Evolutionary conservation across 306 rosid species (phyloP).

Genomic region (Cyclanthera cordifolia): DNA sequence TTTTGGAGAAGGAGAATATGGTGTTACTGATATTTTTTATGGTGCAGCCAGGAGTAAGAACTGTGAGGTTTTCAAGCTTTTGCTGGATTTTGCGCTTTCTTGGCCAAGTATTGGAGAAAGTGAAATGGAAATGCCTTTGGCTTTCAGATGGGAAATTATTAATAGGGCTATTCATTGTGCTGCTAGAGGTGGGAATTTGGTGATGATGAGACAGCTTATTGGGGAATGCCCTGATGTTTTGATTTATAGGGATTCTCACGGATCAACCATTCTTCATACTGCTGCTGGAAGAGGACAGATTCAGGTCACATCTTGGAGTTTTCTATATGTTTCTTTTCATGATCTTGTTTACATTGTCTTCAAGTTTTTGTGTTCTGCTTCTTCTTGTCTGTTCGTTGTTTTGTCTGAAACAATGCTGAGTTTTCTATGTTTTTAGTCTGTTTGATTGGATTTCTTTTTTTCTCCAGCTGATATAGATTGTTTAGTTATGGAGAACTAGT

Average conservation of each 20-base stretch:
- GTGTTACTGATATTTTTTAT: slow-evolving; percentile 65
- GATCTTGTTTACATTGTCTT: neutral
- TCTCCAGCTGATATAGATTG: neutral
- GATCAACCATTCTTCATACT: slow-evolving; percentile 55
- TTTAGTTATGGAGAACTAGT: neutral
- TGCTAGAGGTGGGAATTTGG: slow-evolving; percentile 82
- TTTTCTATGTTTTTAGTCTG: neutral
- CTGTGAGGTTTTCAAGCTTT: slow-evolving; percentile 43
- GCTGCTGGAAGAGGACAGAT: slow-evolving; percentile 79
- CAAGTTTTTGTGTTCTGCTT: neutral
- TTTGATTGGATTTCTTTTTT: neutral
- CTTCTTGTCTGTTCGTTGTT: neutral
- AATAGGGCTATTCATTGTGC: slow-evolving; percentile 72
- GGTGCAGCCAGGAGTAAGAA: slow-evolving; percentile 74
- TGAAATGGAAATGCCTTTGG: slow-evolving; percentile 16
- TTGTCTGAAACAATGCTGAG: neutral
- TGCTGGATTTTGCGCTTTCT: slow-evolving; percentile 42
- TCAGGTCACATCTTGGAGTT: slow-evolving; percentile 39
- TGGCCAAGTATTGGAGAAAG: slow-evolving; percentile 17
- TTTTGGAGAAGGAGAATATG: slow-evolving; percentile 88
- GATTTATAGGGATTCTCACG: slow-evolving; percentile 47
- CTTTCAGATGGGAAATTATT: slow-evolving; percentile 54
- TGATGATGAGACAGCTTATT: slow-evolving; percentile 46
- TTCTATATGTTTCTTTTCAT: slow-evolving; percentile 1
- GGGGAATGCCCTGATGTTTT: slow-evolving; percentile 30